These are phyloP conservation scores for Abelmoschus esculentus DNA, from an alignment of 345 rosid genomes.

Conservation along the genomic window DNA sequence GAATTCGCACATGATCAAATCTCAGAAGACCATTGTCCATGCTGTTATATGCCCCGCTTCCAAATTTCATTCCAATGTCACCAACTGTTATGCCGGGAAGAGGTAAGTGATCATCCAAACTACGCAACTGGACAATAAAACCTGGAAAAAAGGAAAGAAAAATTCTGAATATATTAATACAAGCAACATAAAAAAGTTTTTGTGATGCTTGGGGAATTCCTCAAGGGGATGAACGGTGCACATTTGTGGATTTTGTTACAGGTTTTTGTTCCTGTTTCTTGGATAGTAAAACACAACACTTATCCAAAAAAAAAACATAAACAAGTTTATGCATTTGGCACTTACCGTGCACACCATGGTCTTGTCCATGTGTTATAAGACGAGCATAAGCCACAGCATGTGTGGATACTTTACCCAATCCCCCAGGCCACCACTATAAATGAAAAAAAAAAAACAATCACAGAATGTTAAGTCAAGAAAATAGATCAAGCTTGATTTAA, in stretches of 20 bases:
- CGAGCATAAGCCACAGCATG: conserved; percentile 97
- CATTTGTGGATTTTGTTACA: too few relatives aligned
- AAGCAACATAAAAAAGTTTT: not conserved
- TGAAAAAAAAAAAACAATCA: not conserved
- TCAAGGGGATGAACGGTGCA: too few relatives aligned
- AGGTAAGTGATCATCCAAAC: conserved; percentile 91
- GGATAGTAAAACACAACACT: too few relatives aligned
- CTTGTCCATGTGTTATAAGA: conserved; percentile 62
- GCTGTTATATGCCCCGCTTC: conserved; percentile 83
- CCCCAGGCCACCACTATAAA: conserved; percentile 99
- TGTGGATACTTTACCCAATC: conserved; percentile 79
- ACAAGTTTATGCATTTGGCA: not conserved
- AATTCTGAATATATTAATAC: conserved; percentile 7
- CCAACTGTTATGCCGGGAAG: conserved; percentile 87
- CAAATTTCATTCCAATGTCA: conserved; percentile 91
- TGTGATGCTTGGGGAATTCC: too few relatives aligned
- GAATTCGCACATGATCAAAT: conserved; percentile 89
- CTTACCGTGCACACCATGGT: conserved; percentile 88
- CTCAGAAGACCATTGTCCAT: conserved; percentile 93
- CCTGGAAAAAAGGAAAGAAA: conserved; percentile 38
- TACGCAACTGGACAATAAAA: conserved; percentile 88
- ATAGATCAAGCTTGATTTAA: too few relatives aligned
- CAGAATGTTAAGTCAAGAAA: not conserved
- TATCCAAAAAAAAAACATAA: too few relatives aligned
- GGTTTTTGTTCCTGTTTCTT: too few relatives aligned